Evolutionary conservation across 176 grass and related monocot genomes (phyloP).

Genomic region (Typha latifolia): DNA sequence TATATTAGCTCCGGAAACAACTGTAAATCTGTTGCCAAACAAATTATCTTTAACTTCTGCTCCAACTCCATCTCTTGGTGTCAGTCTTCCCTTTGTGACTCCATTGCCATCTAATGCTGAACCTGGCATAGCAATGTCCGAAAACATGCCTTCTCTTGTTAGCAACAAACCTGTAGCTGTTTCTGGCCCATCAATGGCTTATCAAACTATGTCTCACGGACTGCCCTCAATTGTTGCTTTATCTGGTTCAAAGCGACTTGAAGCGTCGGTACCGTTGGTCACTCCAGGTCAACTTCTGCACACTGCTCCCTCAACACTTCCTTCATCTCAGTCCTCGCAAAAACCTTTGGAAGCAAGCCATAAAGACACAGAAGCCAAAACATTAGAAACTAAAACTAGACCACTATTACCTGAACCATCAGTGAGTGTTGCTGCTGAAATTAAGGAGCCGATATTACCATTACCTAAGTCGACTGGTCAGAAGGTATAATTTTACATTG

Average conservation of each 20-base stretch:
- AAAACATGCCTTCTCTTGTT: constrained; percentile 26
- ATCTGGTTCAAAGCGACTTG: constrained; percentile 27
- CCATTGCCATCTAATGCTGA: constrained; percentile 27
- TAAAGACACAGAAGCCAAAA: constrained; percentile 32
- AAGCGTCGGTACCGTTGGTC: constrained; percentile 31
- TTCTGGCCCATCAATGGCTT: constrained; percentile 23
- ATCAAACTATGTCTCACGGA: constrained; percentile 33
- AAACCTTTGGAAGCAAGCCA: constrained; percentile 19
- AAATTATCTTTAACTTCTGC: constrained; percentile 26
- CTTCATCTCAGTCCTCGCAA: constrained; percentile 26
- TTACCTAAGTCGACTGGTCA: constrained; percentile 36
- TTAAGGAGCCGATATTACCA: constrained; percentile 72
- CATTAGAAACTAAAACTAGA: constrained; percentile 39
- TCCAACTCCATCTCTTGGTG: constrained; percentile 31
- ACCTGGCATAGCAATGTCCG: constrained; percentile 17
- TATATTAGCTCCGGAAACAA: constrained; percentile 38
- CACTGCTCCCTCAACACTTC: constrained; percentile 15
- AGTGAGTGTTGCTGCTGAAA: constrained; percentile 19
- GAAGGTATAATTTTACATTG: constrained; percentile 31
- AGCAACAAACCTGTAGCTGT: constrained; percentile 31
- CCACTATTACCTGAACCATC: constrained; percentile 38
- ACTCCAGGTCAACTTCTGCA: constrained; percentile 55
- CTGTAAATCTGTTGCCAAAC: constrained; percentile 38
- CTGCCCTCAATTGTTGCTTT: constrained; percentile 12
- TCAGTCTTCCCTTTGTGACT: constrained; percentile 26